Evolutionary conservation across 768 basidiomycete genomes (phyloP), one percentile per base, ranked within the genome.

Genomic region (Sistotremastrum suecicum): DNA sequence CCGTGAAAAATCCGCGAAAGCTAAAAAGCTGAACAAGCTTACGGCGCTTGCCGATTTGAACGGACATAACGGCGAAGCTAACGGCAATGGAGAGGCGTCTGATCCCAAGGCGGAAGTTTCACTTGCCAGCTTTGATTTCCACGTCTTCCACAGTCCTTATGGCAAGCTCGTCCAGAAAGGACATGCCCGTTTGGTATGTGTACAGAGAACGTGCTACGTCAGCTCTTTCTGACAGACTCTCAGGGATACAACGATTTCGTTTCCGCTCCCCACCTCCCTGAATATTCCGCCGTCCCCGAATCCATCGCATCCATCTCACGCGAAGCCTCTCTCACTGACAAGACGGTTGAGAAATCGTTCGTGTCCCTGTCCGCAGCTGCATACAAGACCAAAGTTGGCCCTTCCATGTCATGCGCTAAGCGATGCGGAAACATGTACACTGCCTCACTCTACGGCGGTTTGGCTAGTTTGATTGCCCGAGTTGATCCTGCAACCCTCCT

Each of bases 391-490:
- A 80, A 81, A 58, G 83, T 90, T 12, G 77, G 77, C 51, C 85
- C 89, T 5, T 73, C 70, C 29, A 91, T 94, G 78, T 77, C 80
- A 46, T 84, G 82, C 68, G 89, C 91, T 30, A 76, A 78, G 58
- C 80, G 91, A 39, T 77, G 94, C 52, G 95, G 95, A 9, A 98
- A 99, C 78, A 94, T 91, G 83, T 97, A 99, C 74, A 94, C 95
- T 8, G 95, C 83, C 9, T 92, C 89, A 10, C 71, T 99, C 7
- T 98, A 92, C 60, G 91, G 89, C 39, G 91, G 90, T 53, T 78
- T 99, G 49, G 85, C 92, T 36, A 89, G 86, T 5, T 69, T 98
- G 31, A 59, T 99, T 38, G 75, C 84, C 39, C 71, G 71, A 29
- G 75, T 87, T 36, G 76, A 80, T 54, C 80, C 86, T 6, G 62